phyloP scores from a whole-genome alignment of 345 rosid species.

The Hevea brasiliensis region DNA sequence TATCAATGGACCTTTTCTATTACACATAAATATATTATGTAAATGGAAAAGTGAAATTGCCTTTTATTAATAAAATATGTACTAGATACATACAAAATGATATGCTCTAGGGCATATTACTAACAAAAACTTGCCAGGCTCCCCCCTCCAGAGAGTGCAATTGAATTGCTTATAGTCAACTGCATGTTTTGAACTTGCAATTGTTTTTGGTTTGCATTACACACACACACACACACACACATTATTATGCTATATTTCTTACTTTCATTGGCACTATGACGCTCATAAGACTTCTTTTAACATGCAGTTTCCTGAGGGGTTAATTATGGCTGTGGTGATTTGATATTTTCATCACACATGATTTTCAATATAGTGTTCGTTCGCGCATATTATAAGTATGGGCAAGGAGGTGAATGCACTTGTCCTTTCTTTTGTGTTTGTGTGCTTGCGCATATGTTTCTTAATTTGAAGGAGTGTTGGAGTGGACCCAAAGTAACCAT shows the following conservation, averaged over 20 bases:
- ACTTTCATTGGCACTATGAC: neutral
- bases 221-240: neutral
- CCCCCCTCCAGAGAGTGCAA: slow-evolving; percentile 64
- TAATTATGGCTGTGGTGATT: slow-evolving; percentile 90
- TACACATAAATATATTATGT: too few relatives aligned
- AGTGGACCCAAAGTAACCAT: neutral
- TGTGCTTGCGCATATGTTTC: neutral
- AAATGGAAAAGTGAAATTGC: too few relatives aligned
- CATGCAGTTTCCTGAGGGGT: slow-evolving; percentile 88
- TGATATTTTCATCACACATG: slow-evolving; percentile 98
- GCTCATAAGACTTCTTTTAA: slow-evolving; percentile 26
- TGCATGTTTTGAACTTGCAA: slow-evolving; percentile 43
- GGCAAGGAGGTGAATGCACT: slow-evolving; percentile 68
- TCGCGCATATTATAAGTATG: slow-evolving; percentile 85
- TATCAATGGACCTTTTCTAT: too few relatives aligned
- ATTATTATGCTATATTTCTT: neutral
- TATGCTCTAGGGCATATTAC: too few relatives aligned
- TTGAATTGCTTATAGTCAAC: slow-evolving; percentile 68
- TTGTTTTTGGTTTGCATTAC: neutral
- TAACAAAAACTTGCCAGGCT: slow-evolving; percentile 63
- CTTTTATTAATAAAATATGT: too few relatives aligned
- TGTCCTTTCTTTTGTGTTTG: neutral
- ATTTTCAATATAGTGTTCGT: slow-evolving; percentile 92
- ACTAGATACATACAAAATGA: too few relatives aligned
- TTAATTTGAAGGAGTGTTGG: neutral